Base-by-base conservation (phyloP, 768 basidiomycete genomes). In the Boletus sp. region DNA sequence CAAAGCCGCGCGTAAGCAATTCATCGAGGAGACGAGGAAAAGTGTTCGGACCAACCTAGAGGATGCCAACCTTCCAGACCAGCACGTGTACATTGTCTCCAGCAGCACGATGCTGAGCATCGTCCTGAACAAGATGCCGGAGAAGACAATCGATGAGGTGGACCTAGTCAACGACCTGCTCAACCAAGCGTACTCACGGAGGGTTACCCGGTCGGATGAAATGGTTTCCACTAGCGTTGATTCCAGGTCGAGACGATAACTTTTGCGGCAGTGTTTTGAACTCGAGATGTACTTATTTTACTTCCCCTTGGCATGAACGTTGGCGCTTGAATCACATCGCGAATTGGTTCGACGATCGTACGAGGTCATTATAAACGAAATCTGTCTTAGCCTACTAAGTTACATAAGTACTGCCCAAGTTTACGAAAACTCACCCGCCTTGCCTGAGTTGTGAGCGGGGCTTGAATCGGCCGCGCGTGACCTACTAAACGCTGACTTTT, bases 61-160 rank as follows among this genome's bases (percentile, higher is more conserved):
- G 33, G 54, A 61, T 4, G 62, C 68, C 0, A 59, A 62, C 4
- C 37, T 71, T 0, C 57, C 66, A 1, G 36, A 65, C 15, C 66
- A 67, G 41, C 67, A 56, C 7, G 70, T 71, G 1, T 71, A 71
- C 33, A 64, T 71, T 7, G 50, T 71, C 35, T 71, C 70, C 5
- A 63, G 61, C 50, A 30, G 54, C 33, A 47, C 62, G 1, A 28
- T 71, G 46, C 37, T 59, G 20, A 28, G 40, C 17, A 49, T 68
- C 17, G 52, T 65, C 30, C 48, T n/a, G 37, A 48, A 50, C 11
- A 60, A 58, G 29, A 30, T 30, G 4, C 55, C 63, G 36, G 60
- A 40, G 55, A 59, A 55, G 39, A 24, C 52, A 14, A 60, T 64
- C 5, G 63, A 64, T 20, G 63, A 64, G 29, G 18, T 57, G n/a